Evolutionary conservation across 2,329 filamentous ascomycete genomes (phyloP).

Genomic region (Tetracladium maxilliforme): DNA sequence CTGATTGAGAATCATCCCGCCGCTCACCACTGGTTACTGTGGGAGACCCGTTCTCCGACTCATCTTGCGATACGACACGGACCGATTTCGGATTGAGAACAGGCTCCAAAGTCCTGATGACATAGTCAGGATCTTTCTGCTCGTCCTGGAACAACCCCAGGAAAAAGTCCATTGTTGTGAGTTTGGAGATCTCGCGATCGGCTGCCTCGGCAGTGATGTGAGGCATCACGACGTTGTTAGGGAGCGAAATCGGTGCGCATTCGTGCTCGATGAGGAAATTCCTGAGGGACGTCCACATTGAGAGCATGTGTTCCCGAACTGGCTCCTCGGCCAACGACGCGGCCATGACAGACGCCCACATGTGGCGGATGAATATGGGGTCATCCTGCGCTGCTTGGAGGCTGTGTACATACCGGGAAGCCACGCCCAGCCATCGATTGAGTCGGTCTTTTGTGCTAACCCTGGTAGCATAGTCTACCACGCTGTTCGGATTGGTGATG

Average conservation of each 20-base stretch:
- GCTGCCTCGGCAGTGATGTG: slow-evolving; percentile 72
- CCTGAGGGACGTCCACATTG: slow-evolving; percentile 49
- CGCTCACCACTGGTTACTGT: too few species aligned
- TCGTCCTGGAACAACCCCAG: slow-evolving; percentile 77
- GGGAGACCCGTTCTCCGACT: slow-evolving; percentile 7
- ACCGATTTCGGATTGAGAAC: slow-evolving; percentile 64
- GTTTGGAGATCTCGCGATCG: slow-evolving; percentile 78
- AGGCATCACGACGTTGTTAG: slow-evolving; percentile 81
- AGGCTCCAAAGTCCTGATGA: slow-evolving; percentile 87
- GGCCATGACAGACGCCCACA: slow-evolving; percentile 52
- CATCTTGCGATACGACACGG: slow-evolving; percentile 10
- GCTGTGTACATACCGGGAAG: slow-evolving; percentile 31
- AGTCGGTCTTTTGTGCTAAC: slow-evolving; percentile 40
- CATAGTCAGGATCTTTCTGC: slow-evolving; percentile 61
- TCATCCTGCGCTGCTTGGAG: slow-evolving; percentile 9
- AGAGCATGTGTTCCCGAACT: slow-evolving; percentile 41
- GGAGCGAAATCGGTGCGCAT: slow-evolving; percentile 42
- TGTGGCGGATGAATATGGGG: slow-evolving; percentile 39
- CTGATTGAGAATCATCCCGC: too few species aligned
- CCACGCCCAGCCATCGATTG: slow-evolving; percentile 41
- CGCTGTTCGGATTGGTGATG: slow-evolving; percentile 45
- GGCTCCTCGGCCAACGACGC: slow-evolving; percentile 39
- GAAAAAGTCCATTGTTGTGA: slow-evolving; percentile 96
- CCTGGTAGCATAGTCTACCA: slow-evolving; percentile 33
- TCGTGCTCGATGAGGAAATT: slow-evolving; percentile 29